phyloP scores from a whole-genome alignment of 805 yeast genomes.

The Saturnispora quitensis region DNA sequence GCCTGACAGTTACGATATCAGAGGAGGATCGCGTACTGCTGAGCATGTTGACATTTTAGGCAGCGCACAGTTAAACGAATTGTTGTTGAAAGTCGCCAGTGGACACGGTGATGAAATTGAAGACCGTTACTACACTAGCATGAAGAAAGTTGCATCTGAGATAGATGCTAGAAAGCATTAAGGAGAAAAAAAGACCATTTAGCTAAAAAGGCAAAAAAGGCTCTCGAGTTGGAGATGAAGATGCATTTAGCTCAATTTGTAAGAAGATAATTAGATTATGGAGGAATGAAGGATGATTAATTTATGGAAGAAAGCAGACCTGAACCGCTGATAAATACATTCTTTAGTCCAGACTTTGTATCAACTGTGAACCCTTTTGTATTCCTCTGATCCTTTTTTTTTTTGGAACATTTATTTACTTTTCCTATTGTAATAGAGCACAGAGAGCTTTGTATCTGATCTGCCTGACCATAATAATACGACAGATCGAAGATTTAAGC shows the following conservation, averaged over 20 bases:
- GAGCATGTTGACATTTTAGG: constrained; percentile 97
- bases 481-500: not conserved
- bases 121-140: constrained; percentile 47
- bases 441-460: not conserved
- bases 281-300: not conserved
- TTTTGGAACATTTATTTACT: too few species aligned
- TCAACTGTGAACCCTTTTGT: not conserved
- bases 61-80: constrained; percentile 83
- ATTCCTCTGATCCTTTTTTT: not conserved
- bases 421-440: not conserved
- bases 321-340: too few species aligned
- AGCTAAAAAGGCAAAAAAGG: not conserved
- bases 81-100: constrained; percentile 70
- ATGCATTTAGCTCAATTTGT: not conserved
- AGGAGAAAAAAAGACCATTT: not conserved
- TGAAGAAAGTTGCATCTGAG: constrained; percentile 27
- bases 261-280: too few species aligned
- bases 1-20: constrained; percentile 86
- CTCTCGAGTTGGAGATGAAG: not conserved
- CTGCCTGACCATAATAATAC: not conserved
- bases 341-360: too few species aligned
- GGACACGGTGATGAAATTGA: constrained; percentile 67
- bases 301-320: not conserved
- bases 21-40: constrained; percentile 97
- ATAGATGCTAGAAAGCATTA: constrained; percentile 7